phyloP scores from a whole-genome alignment of 1,139 yeast species.

The Arxiozyma bovina region DNA sequence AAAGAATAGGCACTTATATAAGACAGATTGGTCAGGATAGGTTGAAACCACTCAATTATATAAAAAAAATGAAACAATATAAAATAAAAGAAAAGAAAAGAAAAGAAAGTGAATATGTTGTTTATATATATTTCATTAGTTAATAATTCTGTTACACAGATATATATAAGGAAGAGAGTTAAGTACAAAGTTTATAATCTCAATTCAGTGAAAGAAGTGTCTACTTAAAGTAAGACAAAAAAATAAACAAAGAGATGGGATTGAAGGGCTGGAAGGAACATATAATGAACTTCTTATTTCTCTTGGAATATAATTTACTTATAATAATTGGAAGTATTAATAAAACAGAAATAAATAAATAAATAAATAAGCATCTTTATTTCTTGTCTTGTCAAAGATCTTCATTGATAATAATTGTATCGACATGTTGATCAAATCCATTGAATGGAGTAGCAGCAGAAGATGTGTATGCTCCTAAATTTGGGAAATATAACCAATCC shows the following conservation, averaged over 20 bases:
- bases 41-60: not conserved
- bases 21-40: not conserved
- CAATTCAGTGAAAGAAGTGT: not conserved
- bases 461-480: conserved; percentile 88
- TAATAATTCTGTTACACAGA: not conserved
- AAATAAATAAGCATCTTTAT: not conserved
- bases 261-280: not conserved
- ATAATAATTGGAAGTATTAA: not conserved
- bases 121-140: too few relatives aligned
- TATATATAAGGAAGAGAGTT: too few relatives aligned
- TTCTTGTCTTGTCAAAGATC: conserved; percentile 3
- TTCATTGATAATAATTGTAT: conserved; percentile 48
- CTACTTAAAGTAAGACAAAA: too few relatives aligned
- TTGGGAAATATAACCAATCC: conserved; percentile 84
- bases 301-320: not conserved
- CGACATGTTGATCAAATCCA: conserved; percentile 63
- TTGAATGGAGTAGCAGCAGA: conserved; percentile 86
- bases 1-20: not conserved
- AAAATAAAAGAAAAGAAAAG: too few relatives aligned
- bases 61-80: too few relatives aligned
- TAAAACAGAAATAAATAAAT: not conserved
- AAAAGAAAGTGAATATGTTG: not conserved
- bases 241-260: not conserved
- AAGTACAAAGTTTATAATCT: not conserved
- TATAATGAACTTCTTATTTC: not conserved